A percentile compares a stretch with the other conserved stretches of the same genome.
phyloP scores from a whole-genome alignment of 2,329 filamentous ascomycete genomes.

The Neonectria magnoliae region DNA sequence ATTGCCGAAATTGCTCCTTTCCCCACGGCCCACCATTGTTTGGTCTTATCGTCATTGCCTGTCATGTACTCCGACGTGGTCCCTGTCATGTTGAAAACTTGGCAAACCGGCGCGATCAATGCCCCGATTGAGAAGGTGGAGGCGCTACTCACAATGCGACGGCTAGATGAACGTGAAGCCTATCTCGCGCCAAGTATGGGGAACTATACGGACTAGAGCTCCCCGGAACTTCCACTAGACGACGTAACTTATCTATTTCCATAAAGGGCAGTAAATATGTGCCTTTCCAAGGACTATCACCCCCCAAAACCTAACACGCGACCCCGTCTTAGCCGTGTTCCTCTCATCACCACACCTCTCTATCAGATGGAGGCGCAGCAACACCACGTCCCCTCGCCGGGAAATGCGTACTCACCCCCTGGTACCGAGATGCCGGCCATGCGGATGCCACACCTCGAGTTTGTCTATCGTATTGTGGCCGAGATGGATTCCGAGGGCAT shows the following conservation, averaged over 20 bases:
- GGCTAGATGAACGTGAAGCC: not conserved
- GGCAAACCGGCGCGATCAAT: conserved; percentile 13
- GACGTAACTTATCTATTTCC: not conserved
- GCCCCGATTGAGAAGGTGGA: conserved; percentile 17
- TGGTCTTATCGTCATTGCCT: not conserved
- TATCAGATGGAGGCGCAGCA: conserved; percentile 23
- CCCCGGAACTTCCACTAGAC: not conserved
- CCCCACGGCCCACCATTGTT: not conserved
- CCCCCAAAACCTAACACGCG: not conserved
- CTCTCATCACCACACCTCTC: not conserved
- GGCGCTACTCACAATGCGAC: not conserved
- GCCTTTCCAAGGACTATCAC: not conserved
- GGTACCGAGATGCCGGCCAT: conserved; percentile 17
- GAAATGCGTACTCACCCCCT: conserved; percentile 25
- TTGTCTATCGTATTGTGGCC: conserved; percentile 36
- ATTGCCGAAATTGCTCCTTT: not conserved
- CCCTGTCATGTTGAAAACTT: not conserved
- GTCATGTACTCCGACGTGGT: not conserved
- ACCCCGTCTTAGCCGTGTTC: not conserved
- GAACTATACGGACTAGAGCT: not conserved
- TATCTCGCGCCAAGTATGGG: conserved; percentile 13
- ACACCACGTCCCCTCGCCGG: conserved; percentile 28
- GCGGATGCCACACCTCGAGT: conserved; percentile 35
- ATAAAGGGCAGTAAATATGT: conserved; percentile 11
- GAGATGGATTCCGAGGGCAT: conserved; percentile 33